Percentiles rank a stretch among this genome's conserved stretches.
These are phyloP conservation scores for Plantago major DNA, from an alignment of 257 asterid genomes.

Conservation along the genomic window DNA sequence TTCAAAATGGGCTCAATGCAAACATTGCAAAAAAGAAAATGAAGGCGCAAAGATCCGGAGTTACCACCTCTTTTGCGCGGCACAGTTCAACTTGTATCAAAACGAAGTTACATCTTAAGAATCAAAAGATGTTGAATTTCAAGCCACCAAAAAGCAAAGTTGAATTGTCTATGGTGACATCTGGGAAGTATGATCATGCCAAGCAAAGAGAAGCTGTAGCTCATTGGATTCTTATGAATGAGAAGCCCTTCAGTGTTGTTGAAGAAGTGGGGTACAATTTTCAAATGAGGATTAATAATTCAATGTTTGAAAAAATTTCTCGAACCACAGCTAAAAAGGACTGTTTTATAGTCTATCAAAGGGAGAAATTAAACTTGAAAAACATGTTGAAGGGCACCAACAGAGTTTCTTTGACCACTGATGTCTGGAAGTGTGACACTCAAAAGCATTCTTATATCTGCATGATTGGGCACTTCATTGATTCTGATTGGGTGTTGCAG, in stretches of 20 bases:
- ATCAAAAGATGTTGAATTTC: no score
- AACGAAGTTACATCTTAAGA: no score
- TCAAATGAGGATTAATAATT: background rate
- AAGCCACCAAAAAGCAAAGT: no score
- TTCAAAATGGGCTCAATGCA: no score
- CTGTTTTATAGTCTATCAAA: background rate
- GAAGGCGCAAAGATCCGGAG: no score
- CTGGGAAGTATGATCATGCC: background rate
- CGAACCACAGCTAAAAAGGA: background rate
- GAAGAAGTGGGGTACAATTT: background rate
- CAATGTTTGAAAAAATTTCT: background rate
- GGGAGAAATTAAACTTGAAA: background rate
- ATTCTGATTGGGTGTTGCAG: background rate
- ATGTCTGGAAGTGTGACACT: background rate
- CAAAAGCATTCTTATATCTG: background rate
- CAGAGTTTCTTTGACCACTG: background rate
- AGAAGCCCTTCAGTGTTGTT: background rate
- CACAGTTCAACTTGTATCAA: no score
- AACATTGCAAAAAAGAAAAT: no score
- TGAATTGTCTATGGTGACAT: background rate
- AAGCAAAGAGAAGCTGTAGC: background rate
- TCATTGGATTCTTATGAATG: background rate
- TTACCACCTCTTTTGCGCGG: no score
- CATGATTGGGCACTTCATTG: background rate
- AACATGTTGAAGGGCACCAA: background rate